These are phyloP conservation scores for Blastocystis sp. DNA, from an alignment of 352 stramenopile species.

Conservation along the genomic window DNA sequence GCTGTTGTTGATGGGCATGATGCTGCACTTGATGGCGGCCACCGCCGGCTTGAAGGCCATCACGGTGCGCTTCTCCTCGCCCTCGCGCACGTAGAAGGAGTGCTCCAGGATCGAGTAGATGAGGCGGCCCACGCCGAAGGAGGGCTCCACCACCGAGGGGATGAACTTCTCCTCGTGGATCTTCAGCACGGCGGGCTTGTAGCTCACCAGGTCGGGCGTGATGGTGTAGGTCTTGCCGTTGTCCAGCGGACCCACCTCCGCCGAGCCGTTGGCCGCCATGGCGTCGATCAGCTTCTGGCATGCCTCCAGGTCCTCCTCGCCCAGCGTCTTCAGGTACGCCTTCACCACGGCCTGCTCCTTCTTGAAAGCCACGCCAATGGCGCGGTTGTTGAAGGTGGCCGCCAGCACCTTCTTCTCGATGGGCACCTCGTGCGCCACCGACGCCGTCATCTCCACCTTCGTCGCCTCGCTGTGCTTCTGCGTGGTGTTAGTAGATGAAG, in stretches of 20 bases:
- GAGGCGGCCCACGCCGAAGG: conserved; percentile 95
- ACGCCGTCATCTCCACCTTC: conserved; percentile 83
- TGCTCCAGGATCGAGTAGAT: conserved; percentile 96
- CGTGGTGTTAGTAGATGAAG: neutral
- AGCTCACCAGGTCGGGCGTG: conserved; percentile 88
- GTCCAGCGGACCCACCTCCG: conserved; percentile 22
- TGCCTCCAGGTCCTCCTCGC: conserved; percentile 18
- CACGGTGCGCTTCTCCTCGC: conserved; percentile 89
- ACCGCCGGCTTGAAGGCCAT: conserved; percentile 94
- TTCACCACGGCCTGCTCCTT: conserved; percentile 82
- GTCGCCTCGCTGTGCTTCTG: conserved; percentile 75
- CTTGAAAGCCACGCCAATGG: conserved; percentile 93
- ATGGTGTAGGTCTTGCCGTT: conserved; percentile 76
- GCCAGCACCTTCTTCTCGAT: conserved; percentile 82
- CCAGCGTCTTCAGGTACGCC: conserved; percentile 75
- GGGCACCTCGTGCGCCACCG: conserved; percentile 81
- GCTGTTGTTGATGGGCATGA: conserved; percentile 88
- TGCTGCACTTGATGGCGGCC: conserved; percentile 95
- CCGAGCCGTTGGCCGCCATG: neutral
- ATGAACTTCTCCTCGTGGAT: conserved; percentile 93
- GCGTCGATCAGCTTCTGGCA: conserved; percentile 31
- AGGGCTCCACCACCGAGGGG: conserved; percentile 96
- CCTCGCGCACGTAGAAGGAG: conserved; percentile 91
- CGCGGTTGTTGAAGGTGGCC: conserved; percentile 92
- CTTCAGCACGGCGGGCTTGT: conserved; percentile 89